phyloP scores from a whole-genome alignment of 208 protist species.

The Novymonas esmeraldas region DNA sequence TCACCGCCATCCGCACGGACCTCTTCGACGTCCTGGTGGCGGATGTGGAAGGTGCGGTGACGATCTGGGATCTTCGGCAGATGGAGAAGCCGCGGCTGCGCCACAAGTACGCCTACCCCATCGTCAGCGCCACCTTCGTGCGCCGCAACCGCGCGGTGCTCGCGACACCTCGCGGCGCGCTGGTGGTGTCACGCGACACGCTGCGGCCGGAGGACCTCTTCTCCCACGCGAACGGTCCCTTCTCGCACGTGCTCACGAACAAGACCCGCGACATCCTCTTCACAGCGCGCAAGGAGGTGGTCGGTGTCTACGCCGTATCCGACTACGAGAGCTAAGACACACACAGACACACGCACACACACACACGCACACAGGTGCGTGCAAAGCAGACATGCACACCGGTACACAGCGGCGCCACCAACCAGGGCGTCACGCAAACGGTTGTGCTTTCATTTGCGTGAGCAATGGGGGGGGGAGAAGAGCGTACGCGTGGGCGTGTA shows the following conservation, averaged over 20 bases:
- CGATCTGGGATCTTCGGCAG: slow-evolving; percentile 74
- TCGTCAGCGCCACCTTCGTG: slow-evolving; percentile 47
- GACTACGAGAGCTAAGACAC: not conserved
- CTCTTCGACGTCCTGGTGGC: slow-evolving; percentile 63
- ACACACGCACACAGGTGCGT: too few relatives aligned
- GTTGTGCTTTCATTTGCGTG: too few relatives aligned
- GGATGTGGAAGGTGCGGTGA: slow-evolving; percentile 66
- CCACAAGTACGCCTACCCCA: slow-evolving; percentile 42
- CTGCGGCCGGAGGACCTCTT: slow-evolving; percentile 28
- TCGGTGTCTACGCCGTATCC: slow-evolving; percentile 9
- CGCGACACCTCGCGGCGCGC: slow-evolving; percentile 67
- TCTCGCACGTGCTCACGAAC: slow-evolving; percentile 31
- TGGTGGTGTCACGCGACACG: slow-evolving; percentile 49
- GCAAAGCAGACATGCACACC: not conserved
- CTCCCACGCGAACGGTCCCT: slow-evolving; percentile 9
- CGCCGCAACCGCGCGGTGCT: slow-evolving; percentile 28
- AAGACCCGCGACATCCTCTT: slow-evolving; percentile 33
- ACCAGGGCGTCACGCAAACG: too few relatives aligned
- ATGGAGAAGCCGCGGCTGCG: slow-evolving; percentile 43
- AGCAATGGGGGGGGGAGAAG: not conserved
- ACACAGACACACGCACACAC: too few relatives aligned
- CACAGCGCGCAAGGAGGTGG: not conserved
- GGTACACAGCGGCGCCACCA: too few relatives aligned
- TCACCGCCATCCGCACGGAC: slow-evolving; percentile 55
- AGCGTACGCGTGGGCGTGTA: too few relatives aligned